Conservation (phyloP, 371 early-diverging fungal species). For the Mucor circinelloides region DNA sequence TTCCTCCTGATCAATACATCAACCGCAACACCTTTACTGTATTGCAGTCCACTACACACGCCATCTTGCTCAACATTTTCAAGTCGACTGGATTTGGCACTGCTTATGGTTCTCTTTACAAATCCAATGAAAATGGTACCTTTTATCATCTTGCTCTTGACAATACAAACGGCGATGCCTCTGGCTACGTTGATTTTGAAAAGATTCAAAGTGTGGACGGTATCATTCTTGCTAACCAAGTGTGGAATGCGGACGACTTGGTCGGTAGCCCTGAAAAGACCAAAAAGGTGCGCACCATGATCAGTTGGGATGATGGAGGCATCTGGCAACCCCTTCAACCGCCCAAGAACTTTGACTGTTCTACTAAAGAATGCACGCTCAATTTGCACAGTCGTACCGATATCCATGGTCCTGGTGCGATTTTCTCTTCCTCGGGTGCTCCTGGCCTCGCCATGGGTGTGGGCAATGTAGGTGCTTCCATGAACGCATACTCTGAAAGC, state of each 20-base stretch:
- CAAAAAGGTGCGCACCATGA: slow-evolving; percentile 74
- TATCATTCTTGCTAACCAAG: slow-evolving; percentile 86
- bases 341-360: slow-evolving; percentile 63
- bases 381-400: slow-evolving; percentile 79
- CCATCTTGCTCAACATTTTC: slow-evolving; percentile 77
- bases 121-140: slow-evolving; percentile 82
- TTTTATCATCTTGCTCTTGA: slow-evolving; percentile 72
- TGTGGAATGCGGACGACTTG: slow-evolving; percentile 71
- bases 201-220: slow-evolving; percentile 85
- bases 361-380: slow-evolving; percentile 61
- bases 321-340: slow-evolving; percentile 72
- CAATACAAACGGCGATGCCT: slow-evolving; percentile 76
- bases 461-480: slow-evolving; percentile 79
- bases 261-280: slow-evolving; percentile 44
- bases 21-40: slow-evolving; percentile 70
- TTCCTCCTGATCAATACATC: slow-evolving; percentile 71
- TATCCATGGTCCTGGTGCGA: slow-evolving; percentile 61
- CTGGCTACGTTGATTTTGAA: slow-evolving; percentile 88
- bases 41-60: slow-evolving; percentile 73
- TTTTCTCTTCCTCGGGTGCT: slow-evolving; percentile 74
- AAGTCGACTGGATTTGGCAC: slow-evolving; percentile 47
- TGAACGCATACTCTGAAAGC: slow-evolving; percentile 63
- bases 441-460: slow-evolving; percentile 90
- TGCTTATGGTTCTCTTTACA: slow-evolving; percentile 84
- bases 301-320: slow-evolving; percentile 88